These are phyloP conservation scores for Phytomonas francai DNA, from an alignment of 208 protist genomes.

Conservation along the genomic window DNA sequence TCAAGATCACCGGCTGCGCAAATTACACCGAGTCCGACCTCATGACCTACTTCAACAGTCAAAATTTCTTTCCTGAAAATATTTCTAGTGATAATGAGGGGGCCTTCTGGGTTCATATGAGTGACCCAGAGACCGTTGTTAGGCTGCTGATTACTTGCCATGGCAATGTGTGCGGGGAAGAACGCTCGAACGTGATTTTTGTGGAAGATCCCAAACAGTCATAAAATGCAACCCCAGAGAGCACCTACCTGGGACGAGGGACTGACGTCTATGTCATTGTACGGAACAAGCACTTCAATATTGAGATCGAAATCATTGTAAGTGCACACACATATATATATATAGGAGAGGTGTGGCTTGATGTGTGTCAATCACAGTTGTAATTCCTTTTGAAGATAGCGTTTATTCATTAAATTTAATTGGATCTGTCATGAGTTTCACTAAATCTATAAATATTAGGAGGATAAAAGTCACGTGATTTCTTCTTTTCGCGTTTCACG, in stretches of 20 bases:
- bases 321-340: not conserved
- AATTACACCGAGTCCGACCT: slow-evolving; percentile 72
- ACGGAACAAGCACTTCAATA: not conserved
- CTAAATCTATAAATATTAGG: slow-evolving; percentile 1
- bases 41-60: slow-evolving; percentile 75
- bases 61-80: slow-evolving; percentile 59
- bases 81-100: slow-evolving; percentile 74
- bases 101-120: slow-evolving; percentile 58
- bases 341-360: not conserved
- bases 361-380: not conserved
- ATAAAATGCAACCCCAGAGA: not conserved
- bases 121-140: slow-evolving; percentile 60
- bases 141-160: slow-evolving; percentile 78
- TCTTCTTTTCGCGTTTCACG: not conserved
- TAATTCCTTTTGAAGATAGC: slow-evolving; percentile 5
- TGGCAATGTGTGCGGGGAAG: slow-evolving; percentile 77
- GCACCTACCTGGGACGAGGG: not conserved
- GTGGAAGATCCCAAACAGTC: slow-evolving; percentile 51
- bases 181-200: slow-evolving; percentile 86
- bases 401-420: not conserved
- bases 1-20: slow-evolving; percentile 77
- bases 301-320: not conserved
- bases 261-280: not conserved
- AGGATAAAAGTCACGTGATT: slow-evolving; percentile 17
- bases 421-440: not conserved